Conservation (phyloP, 2,329 filamentous ascomycete genomes). For the Biscogniauxia sp. region DNA sequence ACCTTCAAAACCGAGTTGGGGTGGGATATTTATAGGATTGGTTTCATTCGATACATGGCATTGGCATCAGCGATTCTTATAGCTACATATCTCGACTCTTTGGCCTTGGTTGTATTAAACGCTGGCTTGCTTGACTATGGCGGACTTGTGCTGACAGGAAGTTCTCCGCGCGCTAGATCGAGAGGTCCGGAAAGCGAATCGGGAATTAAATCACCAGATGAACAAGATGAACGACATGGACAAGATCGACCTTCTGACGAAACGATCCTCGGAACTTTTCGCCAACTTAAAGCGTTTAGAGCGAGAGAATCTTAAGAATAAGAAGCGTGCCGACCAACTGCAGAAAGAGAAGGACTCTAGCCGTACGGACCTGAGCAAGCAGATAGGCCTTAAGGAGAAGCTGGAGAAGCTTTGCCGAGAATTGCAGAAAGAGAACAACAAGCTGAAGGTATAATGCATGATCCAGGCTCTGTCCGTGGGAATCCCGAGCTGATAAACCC, state of each 20-base stretch:
- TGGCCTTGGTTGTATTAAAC: background rate
- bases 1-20: background rate
- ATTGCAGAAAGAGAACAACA: constrained; percentile 95
- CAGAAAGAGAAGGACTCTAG: constrained; percentile 96
- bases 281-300: constrained; percentile 95
- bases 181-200: constrained; percentile 67
- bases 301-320: constrained; percentile 91
- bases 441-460: constrained; percentile 74
- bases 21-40: background rate
- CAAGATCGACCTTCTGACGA: constrained; percentile 86
- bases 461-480: constrained; percentile 1
- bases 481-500: constrained; percentile 18
- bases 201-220: constrained; percentile 83
- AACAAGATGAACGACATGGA: constrained; percentile 90
- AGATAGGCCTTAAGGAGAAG: constrained; percentile 89
- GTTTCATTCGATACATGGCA: background rate
- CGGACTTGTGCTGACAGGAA: constrained; percentile 17
- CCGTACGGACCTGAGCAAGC: constrained; percentile 85
- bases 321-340: constrained; percentile 88
- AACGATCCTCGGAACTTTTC: constrained; percentile 86
- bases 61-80: background rate
- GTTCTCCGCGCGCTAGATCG: constrained; percentile 25
- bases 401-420: constrained; percentile 94
- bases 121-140: background rate
- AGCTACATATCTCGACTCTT: background rate